Base-by-base conservation (phyloP, 768 basidiomycete species). In the Boletus vinaceobasis region DNA sequence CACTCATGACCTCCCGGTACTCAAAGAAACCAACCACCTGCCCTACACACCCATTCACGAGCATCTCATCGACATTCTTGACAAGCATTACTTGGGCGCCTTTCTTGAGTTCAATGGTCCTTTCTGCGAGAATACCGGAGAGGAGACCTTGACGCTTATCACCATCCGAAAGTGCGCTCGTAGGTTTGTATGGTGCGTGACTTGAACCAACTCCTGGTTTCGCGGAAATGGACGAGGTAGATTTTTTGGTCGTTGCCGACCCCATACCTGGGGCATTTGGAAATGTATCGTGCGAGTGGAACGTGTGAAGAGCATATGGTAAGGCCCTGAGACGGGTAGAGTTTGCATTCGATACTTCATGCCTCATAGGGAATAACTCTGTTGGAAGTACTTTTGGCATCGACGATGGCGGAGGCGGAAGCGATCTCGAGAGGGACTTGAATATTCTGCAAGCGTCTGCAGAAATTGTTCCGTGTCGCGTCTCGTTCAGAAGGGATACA, bases 1-100 rank as follows among this genome's bases (percentile, higher is more conserved):
- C 21, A 19, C 17, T 29, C 55, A 60, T 58, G 19, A 68, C 62
- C 21, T 64, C 60, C 3, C 60, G 54, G 32, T 71, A 62, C 27
- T 47, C 57, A 39, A 60, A 71, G 65, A 88, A 89, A 1, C 80
- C 81, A 19, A 85, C 66, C 3, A 89, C 79, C 21, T 71, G 73
- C 0, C 87, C 87, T 50, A 87, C 80, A 37, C 79, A 81, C 1
- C 87, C 87, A 62, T 89, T 89, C 46, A 87, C 87, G n/a, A 88
- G 77, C 35, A 75, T 61, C 29, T 65, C 71, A 36, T 79, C 83
- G 43, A 83, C 72, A 60, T 89, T 89, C 74, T 87, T 87, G 67
- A 88, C 77, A 29, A 88, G 74, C 85, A 86, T 87, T 9, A 81
- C 79, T 60, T 88, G 87, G 10, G 83, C 80, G 36, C 79, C 79